phyloP scores from a whole-genome alignment of 179 eudicot genomes.

The Gypsophila paniculata region DNA sequence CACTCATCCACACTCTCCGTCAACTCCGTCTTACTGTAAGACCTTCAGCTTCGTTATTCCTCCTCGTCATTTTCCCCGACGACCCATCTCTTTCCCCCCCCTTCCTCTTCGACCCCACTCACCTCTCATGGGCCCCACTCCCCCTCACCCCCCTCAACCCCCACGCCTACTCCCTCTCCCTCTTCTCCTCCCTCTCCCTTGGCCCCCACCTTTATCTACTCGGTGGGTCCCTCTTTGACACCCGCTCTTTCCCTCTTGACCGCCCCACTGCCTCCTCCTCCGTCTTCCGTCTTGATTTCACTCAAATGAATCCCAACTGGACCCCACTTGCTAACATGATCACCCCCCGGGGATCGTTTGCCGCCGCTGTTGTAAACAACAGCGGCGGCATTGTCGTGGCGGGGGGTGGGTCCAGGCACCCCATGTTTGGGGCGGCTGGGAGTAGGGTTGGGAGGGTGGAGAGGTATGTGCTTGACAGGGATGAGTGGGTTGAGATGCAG shows the following conservation, averaged over 20 bases:
- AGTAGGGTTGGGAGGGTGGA: slow-evolving; percentile 68
- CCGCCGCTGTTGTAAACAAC: slow-evolving; percentile 38
- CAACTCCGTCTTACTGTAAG: too few relatives aligned
- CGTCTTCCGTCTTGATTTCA: slow-evolving; percentile 47
- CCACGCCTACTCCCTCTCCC: slow-evolving; percentile 61
- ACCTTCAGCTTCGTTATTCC: too few relatives aligned
- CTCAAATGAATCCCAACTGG: slow-evolving; percentile 42
- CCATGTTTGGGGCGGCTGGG: slow-evolving; percentile 82
- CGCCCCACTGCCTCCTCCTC: slow-evolving; percentile 56
- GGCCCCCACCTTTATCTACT: slow-evolving; percentile 52
- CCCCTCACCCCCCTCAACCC: slow-evolving; percentile 88
- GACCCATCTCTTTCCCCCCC: slow-evolving; percentile 78
- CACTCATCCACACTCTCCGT: slow-evolving; percentile 22
- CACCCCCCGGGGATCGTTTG: slow-evolving; percentile 86
- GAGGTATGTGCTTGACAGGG: slow-evolving; percentile 62
- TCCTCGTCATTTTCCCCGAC: slow-evolving; percentile 62
- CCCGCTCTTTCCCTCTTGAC: slow-evolving; percentile 72
- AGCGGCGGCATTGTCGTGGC: slow-evolving; percentile 56
- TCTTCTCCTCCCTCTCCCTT: slow-evolving; percentile 51
- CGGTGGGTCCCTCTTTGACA: slow-evolving; percentile 82
- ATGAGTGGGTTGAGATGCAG: slow-evolving; percentile 63
- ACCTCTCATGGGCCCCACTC: slow-evolving; percentile 55
- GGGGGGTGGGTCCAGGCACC: slow-evolving; percentile 86
- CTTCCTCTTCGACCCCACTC: slow-evolving; percentile 56
- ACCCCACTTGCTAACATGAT: slow-evolving; percentile 49